Percentiles rank a stretch among this genome's conserved stretches.
Evolutionary conservation across 2,329 filamentous ascomycete genomes (phyloP).

Genomic region (Stachybotrys echinatus): DNA sequence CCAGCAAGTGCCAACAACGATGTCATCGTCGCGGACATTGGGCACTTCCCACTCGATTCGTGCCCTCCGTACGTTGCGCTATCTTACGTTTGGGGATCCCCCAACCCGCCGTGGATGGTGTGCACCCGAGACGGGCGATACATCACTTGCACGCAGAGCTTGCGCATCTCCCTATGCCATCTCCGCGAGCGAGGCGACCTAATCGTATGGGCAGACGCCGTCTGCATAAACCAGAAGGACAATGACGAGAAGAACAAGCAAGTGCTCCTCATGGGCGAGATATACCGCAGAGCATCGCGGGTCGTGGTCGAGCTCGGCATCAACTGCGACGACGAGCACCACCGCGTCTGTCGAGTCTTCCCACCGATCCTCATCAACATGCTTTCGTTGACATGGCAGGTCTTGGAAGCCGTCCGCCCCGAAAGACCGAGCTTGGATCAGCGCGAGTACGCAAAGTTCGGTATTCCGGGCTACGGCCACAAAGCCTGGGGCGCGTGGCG

Average conservation of each 20-base stretch:
- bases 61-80: conserved; percentile 7
- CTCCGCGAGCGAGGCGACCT: conserved; percentile 2
- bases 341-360: conserved; percentile 4
- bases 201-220: not conserved
- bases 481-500: conserved; percentile 5
- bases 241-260: not conserved
- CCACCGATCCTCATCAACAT: conserved; percentile 6
- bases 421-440: conserved; percentile 1
- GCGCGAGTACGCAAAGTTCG: conserved; percentile 3
- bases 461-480: conserved; percentile 3
- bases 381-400: conserved; percentile 1
- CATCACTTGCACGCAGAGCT: conserved; percentile 3
- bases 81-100: conserved; percentile 5
- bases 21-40: conserved; percentile 3
- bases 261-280: not conserved
- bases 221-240: conserved; percentile 3
- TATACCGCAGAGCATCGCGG: not conserved
- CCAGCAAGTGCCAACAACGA: conserved; percentile 1
- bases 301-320: conserved; percentile 4
- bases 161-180: conserved; percentile 3
- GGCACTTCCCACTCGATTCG: conserved; percentile 4
- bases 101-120: conserved; percentile 4
- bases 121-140: conserved; percentile 6
- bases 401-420: conserved; percentile 3
- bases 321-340: conserved; percentile 1